A percentile compares a stretch with the other conserved stretches of the same genome.
Conservation (phyloP, 1,284 basidiomycete species). For the Puccinia hordei region DNA sequence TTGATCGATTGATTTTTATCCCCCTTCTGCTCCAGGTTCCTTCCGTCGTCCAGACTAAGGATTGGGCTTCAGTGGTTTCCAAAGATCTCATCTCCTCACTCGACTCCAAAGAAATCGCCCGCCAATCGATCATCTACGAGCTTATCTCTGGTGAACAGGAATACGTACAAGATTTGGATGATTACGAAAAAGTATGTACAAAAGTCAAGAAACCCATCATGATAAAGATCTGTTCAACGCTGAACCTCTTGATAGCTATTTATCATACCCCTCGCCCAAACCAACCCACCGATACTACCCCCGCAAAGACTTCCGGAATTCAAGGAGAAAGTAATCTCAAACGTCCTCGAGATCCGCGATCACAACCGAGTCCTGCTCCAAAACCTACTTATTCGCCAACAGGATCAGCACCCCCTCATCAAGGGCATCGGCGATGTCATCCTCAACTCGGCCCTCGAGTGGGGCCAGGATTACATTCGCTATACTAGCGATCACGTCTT, state of each 20-base stretch:
- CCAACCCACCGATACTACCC: constrained; percentile 74
- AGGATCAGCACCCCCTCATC: constrained; percentile 82
- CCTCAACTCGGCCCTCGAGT: constrained; percentile 81
- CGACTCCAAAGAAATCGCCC: constrained; percentile 74
- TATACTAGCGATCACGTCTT: constrained; percentile 83
- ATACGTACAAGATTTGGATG: constrained; percentile 83
- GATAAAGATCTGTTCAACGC: constrained; percentile 16
- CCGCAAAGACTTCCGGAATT: constrained; percentile 72
- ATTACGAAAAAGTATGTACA: constrained; percentile 65
- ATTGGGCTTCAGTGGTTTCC: constrained; percentile 76
- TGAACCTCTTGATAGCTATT: constrained; percentile 65
- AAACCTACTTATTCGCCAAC: constrained; percentile 79
- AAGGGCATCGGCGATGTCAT: constrained; percentile 87
- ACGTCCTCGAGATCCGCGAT: constrained; percentile 78
- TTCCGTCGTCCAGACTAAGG: constrained; percentile 73
- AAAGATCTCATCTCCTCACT: constrained; percentile 70
- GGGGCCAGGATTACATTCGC: constrained; percentile 78
- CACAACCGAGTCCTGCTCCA: constrained; percentile 81
- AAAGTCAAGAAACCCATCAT: background rate
- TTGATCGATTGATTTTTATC: background rate
- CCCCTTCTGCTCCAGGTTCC: constrained; percentile 64
- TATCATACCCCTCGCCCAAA: constrained; percentile 72
- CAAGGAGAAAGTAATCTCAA: constrained; percentile 82
- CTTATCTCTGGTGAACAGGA: constrained; percentile 86
- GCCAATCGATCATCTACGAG: constrained; percentile 88